A percentile compares a stretch with the other conserved stretches of the same genome.
Conservation (phyloP, 441 rosid genomes). For the Breynia disticha region DNA sequence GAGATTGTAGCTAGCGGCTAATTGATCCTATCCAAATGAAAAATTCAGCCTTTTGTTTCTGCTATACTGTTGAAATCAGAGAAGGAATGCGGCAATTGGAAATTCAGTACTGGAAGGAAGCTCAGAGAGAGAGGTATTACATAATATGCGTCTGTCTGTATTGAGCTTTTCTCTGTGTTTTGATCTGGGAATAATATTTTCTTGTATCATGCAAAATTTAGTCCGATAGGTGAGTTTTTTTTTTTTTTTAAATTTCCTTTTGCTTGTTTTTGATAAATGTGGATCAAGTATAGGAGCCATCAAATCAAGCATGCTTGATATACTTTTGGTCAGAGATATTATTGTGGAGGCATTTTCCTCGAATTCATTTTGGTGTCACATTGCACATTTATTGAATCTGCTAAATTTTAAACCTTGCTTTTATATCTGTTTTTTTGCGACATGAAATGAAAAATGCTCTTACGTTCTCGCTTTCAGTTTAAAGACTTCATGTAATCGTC, state of each 20-base stretch:
- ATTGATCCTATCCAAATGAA: conserved; percentile 4
- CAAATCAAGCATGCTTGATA: no score
- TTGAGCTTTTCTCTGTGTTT: neutral
- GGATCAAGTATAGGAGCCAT: neutral
- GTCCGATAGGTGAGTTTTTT: neutral
- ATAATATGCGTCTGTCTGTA: neutral
- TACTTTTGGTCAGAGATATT: neutral
- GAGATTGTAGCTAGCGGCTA: conserved; percentile 87
- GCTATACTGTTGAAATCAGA: conserved; percentile 5
- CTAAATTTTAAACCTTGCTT: neutral
- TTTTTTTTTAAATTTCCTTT: no score
- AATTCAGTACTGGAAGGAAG: neutral
- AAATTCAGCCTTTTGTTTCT: conserved; percentile 4
- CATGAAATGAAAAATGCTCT: neutral
- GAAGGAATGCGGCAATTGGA: neutral
- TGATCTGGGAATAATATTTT: neutral
- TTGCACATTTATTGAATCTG: no score
- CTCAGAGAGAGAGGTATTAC: no score
- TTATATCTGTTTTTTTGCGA: neutral
- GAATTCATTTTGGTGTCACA: neutral
- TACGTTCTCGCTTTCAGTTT: neutral
- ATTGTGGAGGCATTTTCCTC: neutral
- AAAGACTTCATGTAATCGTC: no score
- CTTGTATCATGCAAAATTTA: neutral
- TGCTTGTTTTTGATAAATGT: neutral